A percentile compares a stretch with the other conserved stretches of the same genome.
Conservation (phyloP, 2,329 filamentous ascomycete species). For the Davidsoniella eucalypti region DNA sequence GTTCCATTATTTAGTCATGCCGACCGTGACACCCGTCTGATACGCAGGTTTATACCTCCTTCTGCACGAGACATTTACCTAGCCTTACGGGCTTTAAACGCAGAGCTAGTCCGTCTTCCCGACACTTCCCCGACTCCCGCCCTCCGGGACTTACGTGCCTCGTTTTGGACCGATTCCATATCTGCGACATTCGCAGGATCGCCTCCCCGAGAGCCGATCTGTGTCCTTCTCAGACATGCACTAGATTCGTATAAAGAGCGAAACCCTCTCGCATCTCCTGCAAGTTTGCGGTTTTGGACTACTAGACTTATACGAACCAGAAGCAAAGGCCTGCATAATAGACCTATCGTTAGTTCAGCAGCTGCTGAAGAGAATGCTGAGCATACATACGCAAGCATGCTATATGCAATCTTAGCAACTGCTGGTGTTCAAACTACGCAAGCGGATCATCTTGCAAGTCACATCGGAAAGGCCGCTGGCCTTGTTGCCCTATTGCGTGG, state of each 20-base stretch:
- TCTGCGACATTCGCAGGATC: constrained; percentile 58
- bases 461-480: constrained; percentile 86
- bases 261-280: constrained; percentile 25
- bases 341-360: constrained; percentile 57
- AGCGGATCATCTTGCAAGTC: constrained; percentile 81
- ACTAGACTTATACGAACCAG: constrained; percentile 63
- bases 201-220: constrained; percentile 82
- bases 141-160: constrained; percentile 74
- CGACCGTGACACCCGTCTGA: constrained; percentile 75
- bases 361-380: constrained; percentile 79
- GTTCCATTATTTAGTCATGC: constrained; percentile 42
- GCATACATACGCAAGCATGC: constrained; percentile 81
- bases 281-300: constrained; percentile 54
- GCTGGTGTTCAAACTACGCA: constrained; percentile 68
- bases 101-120: constrained; percentile 78
- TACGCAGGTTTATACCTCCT: constrained; percentile 68
- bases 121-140: constrained; percentile 79
- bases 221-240: constrained; percentile 62
- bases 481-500: constrained; percentile 78
- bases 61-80: constrained; percentile 69
- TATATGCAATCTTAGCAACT: constrained; percentile 72
- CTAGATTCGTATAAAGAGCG: constrained; percentile 41
- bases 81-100: constrained; percentile 79
- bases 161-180: constrained; percentile 86
- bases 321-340: constrained; percentile 68